Conservation (phyloP, 1,139 yeast species). For the Kurtzmaniella quercitrusa region DNA sequence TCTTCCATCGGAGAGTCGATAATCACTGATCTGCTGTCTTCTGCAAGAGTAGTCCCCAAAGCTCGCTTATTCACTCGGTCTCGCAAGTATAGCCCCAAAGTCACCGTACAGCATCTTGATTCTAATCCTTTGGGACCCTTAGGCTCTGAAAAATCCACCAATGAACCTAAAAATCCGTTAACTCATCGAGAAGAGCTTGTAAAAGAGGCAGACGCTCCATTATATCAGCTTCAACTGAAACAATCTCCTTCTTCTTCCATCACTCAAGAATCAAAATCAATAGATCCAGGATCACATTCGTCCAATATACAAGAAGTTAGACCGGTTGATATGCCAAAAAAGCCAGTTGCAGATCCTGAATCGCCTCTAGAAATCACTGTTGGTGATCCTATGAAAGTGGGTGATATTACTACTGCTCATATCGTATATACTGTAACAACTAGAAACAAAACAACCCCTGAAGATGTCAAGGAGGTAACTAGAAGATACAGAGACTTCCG, state of each 20-base stretch:
- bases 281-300: not conserved
- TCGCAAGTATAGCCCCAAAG: conserved; percentile 29
- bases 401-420: conserved; percentile 85
- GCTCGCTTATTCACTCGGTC: conserved; percentile 38
- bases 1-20: too few species aligned
- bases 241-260: conserved; percentile 5
- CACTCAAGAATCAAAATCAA: conserved; percentile 1
- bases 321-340: conserved; percentile 1
- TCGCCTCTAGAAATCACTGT: conserved; percentile 58
- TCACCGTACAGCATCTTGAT: conserved; percentile 29
- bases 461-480: conserved; percentile 46
- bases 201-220: conserved; percentile 47
- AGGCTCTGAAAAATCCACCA: conserved; percentile 11
- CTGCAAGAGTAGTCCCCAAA: conserved; percentile 11
- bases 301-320: not conserved
- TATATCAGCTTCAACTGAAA: conserved; percentile 27
- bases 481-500: conserved; percentile 79
- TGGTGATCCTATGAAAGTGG: conserved; percentile 89
- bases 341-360: conserved; percentile 5
- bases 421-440: conserved; percentile 81
- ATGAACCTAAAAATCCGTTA: conserved; percentile 10
- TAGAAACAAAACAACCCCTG: conserved; percentile 29
- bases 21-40: conserved; percentile 21
- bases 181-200: conserved; percentile 19
- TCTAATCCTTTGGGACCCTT: conserved; percentile 41